These are phyloP conservation scores for Pezicula rhizophila DNA, from an alignment of 2,329 filamentous ascomycete genomes.

Conservation along the genomic window DNA sequence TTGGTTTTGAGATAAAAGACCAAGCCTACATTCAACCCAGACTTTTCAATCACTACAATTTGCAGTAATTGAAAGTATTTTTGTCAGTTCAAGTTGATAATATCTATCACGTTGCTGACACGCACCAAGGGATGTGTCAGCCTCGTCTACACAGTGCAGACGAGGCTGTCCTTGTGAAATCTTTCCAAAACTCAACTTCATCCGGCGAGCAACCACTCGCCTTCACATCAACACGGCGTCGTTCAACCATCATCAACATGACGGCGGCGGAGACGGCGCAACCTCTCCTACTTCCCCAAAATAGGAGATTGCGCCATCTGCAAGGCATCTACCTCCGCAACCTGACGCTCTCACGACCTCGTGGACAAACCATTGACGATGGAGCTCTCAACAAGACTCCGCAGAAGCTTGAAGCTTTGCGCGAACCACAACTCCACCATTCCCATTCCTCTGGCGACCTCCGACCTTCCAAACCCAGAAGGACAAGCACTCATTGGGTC, in stretches of 20 bases:
- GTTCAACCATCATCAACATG: slow-evolving; percentile 19
- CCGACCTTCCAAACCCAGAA: slow-evolving; percentile 36
- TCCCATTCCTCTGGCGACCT: slow-evolving; percentile 50
- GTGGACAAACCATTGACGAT: slow-evolving; percentile 66
- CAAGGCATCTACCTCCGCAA: slow-evolving; percentile 84
- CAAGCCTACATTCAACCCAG: too few species aligned
- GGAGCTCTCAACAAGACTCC: slow-evolving; percentile 61
- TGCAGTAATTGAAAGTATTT: too few species aligned
- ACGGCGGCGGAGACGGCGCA: slow-evolving; percentile 21
- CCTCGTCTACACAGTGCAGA: too few species aligned
- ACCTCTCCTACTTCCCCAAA: slow-evolving; percentile 59
- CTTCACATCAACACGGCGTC: background rate
- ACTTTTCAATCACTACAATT: too few species aligned
- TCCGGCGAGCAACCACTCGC: too few species aligned
- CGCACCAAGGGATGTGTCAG: too few species aligned
- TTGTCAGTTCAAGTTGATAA: too few species aligned
- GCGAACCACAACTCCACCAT: slow-evolving; percentile 46
- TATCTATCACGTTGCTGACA: too few species aligned
- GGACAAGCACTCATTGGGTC: slow-evolving; percentile 58
- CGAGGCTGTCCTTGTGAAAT: too few species aligned
- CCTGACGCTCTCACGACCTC: slow-evolving; percentile 58
- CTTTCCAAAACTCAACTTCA: too few species aligned
- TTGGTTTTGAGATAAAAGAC: too few species aligned
- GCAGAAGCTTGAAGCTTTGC: slow-evolving; percentile 51
- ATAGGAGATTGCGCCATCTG: slow-evolving; percentile 82